Conservation (phyloP, 768 basidiomycete species). For the Tricholoma matsutake region DNA sequence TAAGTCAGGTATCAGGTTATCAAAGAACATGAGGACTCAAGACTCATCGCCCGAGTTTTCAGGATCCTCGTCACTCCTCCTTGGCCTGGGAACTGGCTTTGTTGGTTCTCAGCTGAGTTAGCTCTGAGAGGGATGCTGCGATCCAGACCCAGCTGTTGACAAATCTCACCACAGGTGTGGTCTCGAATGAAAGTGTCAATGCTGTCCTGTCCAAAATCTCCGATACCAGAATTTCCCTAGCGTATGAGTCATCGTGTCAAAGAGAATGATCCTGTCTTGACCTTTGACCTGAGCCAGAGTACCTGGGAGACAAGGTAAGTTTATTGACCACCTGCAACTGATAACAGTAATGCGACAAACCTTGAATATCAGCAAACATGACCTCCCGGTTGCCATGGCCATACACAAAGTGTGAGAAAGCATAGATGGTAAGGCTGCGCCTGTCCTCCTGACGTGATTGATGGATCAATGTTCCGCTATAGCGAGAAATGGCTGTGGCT, state of each 20-base stretch:
- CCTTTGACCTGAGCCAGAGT: neutral
- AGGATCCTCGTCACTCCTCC: neutral
- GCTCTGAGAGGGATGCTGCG: neutral
- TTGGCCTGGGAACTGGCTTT: neutral
- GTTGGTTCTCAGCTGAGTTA: neutral
- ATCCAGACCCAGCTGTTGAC: neutral
- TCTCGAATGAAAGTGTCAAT: neutral
- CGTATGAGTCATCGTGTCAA: neutral
- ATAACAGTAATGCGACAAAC: neutral
- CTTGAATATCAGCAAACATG: neutral
- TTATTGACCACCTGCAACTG: neutral
- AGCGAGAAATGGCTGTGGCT: too few species aligned
- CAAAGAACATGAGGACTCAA: neutral
- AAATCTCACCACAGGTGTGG: neutral
- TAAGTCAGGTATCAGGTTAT: neutral
- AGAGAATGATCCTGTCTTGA: neutral
- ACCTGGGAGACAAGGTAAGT: neutral
- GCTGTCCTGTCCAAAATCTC: neutral
- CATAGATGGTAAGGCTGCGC: neutral
- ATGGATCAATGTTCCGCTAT: too few species aligned
- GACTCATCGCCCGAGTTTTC: neutral
- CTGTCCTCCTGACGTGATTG: neutral
- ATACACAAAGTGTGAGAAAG: neutral
- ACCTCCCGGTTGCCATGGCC: neutral
- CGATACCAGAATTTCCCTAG: neutral